Evolutionary conservation across 257 asterid species (phyloP), one percentile per base, ranked within the genome.

Genomic region (Solanum okadae): DNA sequence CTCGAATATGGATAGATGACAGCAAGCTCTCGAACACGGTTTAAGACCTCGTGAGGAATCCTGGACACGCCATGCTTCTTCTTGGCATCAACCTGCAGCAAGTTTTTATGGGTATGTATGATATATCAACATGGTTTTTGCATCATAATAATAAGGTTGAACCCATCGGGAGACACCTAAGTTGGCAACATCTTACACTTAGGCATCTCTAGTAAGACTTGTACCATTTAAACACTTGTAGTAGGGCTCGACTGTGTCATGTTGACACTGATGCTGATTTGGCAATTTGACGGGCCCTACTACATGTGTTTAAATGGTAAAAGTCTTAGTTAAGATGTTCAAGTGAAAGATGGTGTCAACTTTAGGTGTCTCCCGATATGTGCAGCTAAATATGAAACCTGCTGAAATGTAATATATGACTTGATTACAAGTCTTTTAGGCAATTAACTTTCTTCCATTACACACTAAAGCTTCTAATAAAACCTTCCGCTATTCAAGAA

Each of bases 1-100:
- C 72, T 86, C 10, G 88, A 42, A 46, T 86, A 23, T 86, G 88
- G 88, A 72, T 86, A 44, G 67, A 46, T 31, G 88, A 38, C 59
- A 46, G 88, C 88, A 52, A 86, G 82, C 65, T 71, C 84, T 1
- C 27, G 52, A 86, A 86, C 88, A 10, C 52, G 84, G 84, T 33
- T 56, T 13, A 86, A 59, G 22, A 86, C 42, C 23, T 72, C 20
- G 5, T 49, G 84, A 71, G 88, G 84, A 27, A 86, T 86, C 27
- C 52, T 31, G 84, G 42, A 13, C 23, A 12, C 7, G 5, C 68
- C 68, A 15, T 33, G 46, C 67, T 78, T 56, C 63, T 40, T 34
- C 85, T 34, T 78, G 70, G 79, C 37, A 59, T 34, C 84, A 20
- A 44, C 73, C 84, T 86, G 88, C 67, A 42, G 88, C 44, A 79